Conservation (phyloP, 179 eudicot species). For the Vitellaria paradoxa region DNA sequence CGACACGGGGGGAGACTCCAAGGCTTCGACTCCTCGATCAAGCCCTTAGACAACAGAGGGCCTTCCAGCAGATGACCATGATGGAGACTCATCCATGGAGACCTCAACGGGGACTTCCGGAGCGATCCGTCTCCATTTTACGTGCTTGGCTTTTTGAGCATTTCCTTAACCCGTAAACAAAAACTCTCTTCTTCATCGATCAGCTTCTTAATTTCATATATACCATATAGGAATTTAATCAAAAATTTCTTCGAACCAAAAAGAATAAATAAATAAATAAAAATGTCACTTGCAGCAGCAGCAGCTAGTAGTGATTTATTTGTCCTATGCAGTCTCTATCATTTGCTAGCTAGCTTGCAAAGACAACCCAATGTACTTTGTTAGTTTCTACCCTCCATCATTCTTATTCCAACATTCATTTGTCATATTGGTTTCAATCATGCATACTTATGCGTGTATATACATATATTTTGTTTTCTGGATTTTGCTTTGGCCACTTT, state of each 20-base stretch:
- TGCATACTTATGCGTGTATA: neutral
- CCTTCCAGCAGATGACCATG: constrained; percentile 66
- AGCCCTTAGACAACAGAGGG: constrained; percentile 69
- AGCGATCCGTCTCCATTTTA: constrained; percentile 81
- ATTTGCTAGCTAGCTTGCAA: constrained; percentile 7
- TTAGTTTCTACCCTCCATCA: constrained; percentile 29
- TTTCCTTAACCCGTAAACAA: constrained; percentile 86
- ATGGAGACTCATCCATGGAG: constrained; percentile 93
- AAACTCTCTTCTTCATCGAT: constrained; percentile 3
- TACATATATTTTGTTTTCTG: neutral
- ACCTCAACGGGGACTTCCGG: constrained; percentile 89
- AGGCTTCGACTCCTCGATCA: constrained; percentile 80
- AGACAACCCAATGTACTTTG: constrained; percentile 29
- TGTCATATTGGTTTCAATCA: constrained; percentile 37
- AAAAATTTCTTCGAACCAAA: neutral
- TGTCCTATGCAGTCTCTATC: constrained; percentile 12
- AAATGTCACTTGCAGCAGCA: neutral
- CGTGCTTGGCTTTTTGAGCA: constrained; percentile 99
- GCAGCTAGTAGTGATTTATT: neutral
- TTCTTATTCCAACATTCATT: constrained; percentile 38
- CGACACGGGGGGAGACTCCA: constrained; percentile 77
- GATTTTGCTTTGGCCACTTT: constrained; percentile 12
- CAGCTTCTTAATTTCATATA: neutral
- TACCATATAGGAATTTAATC: neutral
- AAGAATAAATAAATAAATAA: neutral